Conservation (phyloP, 2,329 filamentous ascomycete species). For the Pseudovirgaria hyperparasitica region DNA sequence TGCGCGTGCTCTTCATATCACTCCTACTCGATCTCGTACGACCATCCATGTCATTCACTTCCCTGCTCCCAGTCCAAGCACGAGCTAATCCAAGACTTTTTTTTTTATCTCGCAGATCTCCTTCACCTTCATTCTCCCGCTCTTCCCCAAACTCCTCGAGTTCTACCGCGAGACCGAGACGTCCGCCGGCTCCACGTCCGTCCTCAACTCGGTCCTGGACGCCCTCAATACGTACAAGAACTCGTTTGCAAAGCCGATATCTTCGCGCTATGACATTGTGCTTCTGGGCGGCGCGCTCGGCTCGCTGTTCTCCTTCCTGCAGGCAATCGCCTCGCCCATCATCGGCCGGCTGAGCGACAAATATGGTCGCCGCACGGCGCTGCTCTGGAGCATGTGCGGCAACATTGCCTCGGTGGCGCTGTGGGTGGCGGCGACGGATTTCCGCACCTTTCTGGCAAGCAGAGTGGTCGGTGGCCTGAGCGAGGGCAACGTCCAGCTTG, state of each 20-base stretch:
- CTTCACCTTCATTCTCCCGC: slow-evolving; percentile 94
- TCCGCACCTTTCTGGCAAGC: slow-evolving; percentile 90
- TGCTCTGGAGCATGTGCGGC: slow-evolving; percentile 82
- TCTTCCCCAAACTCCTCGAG: slow-evolving; percentile 88
- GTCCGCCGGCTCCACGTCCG: slow-evolving; percentile 39
- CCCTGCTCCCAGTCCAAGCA: neutral
- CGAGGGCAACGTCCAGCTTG: slow-evolving; percentile 93
- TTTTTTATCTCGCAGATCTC: slow-evolving; percentile 54
- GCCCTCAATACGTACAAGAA: slow-evolving; percentile 93
- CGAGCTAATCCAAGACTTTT: neutral
- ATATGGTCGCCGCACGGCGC: slow-evolving; percentile 73
- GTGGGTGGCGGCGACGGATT: slow-evolving; percentile 89
- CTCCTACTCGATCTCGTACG: slow-evolving; percentile 78
- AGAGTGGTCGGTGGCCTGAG: slow-evolving; percentile 84
- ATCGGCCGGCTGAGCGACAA: slow-evolving; percentile 82
- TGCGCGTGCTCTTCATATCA: slow-evolving; percentile 80
- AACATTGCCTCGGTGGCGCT: slow-evolving; percentile 89
- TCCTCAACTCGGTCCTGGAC: slow-evolving; percentile 66
- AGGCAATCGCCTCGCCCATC: slow-evolving; percentile 81
- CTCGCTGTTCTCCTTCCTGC: slow-evolving; percentile 84
- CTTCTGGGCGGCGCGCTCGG: slow-evolving; percentile 86
- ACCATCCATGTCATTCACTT: slow-evolving; percentile 5
- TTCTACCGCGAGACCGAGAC: slow-evolving; percentile 87
- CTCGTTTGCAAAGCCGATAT: slow-evolving; percentile 81
- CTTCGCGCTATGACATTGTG: slow-evolving; percentile 93